These are phyloP conservation scores for Globisporangium solare DNA, from an alignment of 352 stramenopile genomes.

Conservation along the genomic window DNA sequence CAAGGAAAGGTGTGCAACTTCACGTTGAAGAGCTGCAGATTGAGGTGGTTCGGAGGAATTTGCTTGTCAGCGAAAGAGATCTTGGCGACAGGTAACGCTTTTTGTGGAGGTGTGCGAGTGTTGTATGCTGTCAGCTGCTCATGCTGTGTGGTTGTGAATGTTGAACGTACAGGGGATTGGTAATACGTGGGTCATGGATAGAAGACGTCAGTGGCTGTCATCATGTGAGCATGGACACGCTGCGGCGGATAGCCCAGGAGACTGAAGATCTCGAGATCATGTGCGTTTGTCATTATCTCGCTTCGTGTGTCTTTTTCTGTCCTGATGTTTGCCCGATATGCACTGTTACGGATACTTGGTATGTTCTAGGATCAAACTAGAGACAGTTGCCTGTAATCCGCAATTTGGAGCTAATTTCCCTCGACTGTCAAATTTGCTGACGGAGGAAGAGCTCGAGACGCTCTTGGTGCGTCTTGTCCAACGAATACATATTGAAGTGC, in stretches of 20 bases:
- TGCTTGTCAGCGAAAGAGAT: constrained; percentile 5
- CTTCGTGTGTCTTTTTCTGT: no score
- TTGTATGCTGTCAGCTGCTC: neutral
- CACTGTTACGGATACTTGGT: neutral
- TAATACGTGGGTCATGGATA: constrained; percentile 44
- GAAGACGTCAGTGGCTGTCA: constrained; percentile 30
- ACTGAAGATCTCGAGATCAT: constrained; percentile 70
- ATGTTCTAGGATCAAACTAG: constrained; percentile 60
- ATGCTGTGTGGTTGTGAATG: constrained; percentile 1
- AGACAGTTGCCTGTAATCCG: constrained; percentile 44
- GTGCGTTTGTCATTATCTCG: constrained; percentile 20
- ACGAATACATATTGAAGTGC: constrained; percentile 38
- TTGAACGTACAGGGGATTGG: constrained; percentile 32
- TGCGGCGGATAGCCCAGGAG: constrained; percentile 49
- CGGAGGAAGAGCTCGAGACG: constrained; percentile 54
- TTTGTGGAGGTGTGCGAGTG: neutral
- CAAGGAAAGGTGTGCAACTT: constrained; percentile 52
- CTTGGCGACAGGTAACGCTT: constrained; percentile 43
- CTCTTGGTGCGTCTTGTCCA: constrained; percentile 59
- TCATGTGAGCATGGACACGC: constrained; percentile 22
- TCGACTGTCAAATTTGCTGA: constrained; percentile 52
- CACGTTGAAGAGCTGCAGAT: constrained; percentile 59
- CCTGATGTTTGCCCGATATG: neutral
- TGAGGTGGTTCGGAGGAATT: constrained; percentile 22
- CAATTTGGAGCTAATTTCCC: constrained; percentile 49